A percentile compares a stretch with the other conserved stretches of the same genome.
phyloP scores from a whole-genome alignment of 805 yeast genomes.

The Nakazawaea peltata region DNA sequence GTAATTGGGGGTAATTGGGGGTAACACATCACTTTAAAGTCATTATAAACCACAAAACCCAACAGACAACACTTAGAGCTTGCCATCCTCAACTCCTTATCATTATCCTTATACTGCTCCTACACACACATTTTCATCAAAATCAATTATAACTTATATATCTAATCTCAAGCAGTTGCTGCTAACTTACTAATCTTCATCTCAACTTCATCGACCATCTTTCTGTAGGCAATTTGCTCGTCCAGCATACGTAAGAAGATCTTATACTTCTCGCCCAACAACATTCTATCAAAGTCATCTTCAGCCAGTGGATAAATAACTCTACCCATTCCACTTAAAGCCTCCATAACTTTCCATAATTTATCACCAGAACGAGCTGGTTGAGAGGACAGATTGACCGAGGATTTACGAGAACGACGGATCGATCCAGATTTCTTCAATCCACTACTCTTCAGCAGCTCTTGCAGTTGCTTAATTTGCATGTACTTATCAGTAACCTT shows the following conservation, averaged over 20 bases:
- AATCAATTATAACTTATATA: no score
- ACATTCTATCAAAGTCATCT: constrained; percentile 54
- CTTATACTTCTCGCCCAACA: constrained; percentile 74
- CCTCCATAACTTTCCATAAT: constrained; percentile 83
- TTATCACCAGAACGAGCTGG: constrained; percentile 41
- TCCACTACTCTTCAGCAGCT: constrained; percentile 14
- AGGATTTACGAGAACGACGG: constrained; percentile 13
- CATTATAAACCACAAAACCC: no score
- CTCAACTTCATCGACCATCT: constrained; percentile 47
- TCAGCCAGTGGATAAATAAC: constrained; percentile 61
- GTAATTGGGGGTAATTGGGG: no score
- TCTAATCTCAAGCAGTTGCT: no score
- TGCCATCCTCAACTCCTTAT: no score
- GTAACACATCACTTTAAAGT: no score
- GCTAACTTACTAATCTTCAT: constrained; percentile 22
- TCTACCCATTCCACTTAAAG: constrained; percentile 75
- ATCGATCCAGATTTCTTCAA: constrained; percentile 26
- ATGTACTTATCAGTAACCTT: constrained; percentile 38
- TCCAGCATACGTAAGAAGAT: constrained; percentile 83
- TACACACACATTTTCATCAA: no score
- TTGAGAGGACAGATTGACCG: constrained; percentile 3
- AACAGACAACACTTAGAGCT: no score
- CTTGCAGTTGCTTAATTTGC: constrained; percentile 7
- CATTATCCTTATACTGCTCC: no score
- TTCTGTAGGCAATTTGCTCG: constrained; percentile 72